Base-by-base conservation (phyloP, 805 yeast species). In the Yarrowia sp. region DNA sequence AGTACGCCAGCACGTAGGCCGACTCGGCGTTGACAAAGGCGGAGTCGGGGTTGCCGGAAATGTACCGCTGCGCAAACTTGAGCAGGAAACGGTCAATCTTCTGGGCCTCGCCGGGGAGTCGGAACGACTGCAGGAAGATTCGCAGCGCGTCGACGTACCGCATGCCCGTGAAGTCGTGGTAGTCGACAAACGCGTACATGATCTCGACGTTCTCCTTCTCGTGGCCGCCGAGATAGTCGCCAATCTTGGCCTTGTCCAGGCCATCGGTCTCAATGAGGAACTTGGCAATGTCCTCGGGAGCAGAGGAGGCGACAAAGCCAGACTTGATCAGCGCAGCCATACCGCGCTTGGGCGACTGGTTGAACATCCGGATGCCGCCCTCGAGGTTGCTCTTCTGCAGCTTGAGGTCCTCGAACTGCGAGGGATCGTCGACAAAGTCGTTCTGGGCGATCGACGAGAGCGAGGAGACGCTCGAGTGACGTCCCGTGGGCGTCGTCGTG, bases 91-190 rank as follows among this genome's bases (percentile, higher is more conserved):
- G 81, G 78, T 94, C 99, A 71, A 94, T 93, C 70, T 94, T 93
- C 76, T 94, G 99, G 5, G 97, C 92, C 75, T 94, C 99, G 56
- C 99, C 99, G 2, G 99, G 99, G 64, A 94, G 80, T 72, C 99
- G 81, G 76, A 94, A 96, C 51, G 84, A 80, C 70, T 96, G 99
- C 63, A 94, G 79, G 69, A 90, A 90, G 14, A 76, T 78, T 67
- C 99, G 82, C 77, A 94, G 77, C 0, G 98, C 96, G 67, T 87
- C 96, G 14, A 92, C 91, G 70, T 94, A 91, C 1, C 84, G 77
- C 66, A 80, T 72, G 32, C 80, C 79, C 5, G 80, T 75, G 72
- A 94, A 93, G 62, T 91, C 89, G 85, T 94, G 86, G 65, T 80
- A 76, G 70, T 92, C 97, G 27, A 93, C 96, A 76, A 94, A 94